Conservation (phyloP, 2,329 filamentous ascomycete genomes). For the Ophidiomyces ophidiicola region DNA sequence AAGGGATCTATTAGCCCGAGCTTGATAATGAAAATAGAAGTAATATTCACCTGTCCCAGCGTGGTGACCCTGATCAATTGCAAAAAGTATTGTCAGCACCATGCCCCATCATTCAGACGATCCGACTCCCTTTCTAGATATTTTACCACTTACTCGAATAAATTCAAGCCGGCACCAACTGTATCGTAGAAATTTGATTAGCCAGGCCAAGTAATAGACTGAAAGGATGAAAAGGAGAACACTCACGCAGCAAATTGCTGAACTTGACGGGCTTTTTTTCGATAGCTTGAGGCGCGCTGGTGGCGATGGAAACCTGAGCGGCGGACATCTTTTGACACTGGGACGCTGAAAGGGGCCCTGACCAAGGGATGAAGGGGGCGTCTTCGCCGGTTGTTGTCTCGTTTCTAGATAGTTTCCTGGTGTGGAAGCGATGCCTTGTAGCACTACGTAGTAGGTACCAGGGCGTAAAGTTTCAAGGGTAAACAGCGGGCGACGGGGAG, state of each 20-base stretch:
- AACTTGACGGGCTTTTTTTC: constrained; percentile 99
- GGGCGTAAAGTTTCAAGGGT: neutral
- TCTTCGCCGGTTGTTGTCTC: constrained; percentile 10
- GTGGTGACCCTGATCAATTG: constrained; percentile 45
- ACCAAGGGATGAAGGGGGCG: constrained; percentile 65
- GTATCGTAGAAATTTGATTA: constrained; percentile 15
- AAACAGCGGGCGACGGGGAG: neutral
- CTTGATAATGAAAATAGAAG: constrained; percentile 32
- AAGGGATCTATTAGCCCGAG: no score
- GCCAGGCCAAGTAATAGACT: neutral
- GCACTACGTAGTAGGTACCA: no score
- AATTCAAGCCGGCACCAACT: constrained; percentile 82
- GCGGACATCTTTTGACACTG: constrained; percentile 44
- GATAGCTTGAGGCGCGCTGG: constrained; percentile 42
- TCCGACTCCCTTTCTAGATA: neutral
- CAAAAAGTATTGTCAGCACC: constrained; percentile 1
- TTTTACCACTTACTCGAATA: constrained; percentile 60
- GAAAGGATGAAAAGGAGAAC: neutral
- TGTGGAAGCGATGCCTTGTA: constrained; percentile 9
- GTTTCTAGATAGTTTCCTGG: neutral
- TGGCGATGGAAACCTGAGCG: constrained; percentile 17
- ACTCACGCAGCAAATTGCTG: constrained; percentile 78
- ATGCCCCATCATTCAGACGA: neutral
- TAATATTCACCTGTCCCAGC: constrained; percentile 42
- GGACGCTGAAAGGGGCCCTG: constrained; percentile 64